phyloP scores from a whole-genome alignment of 2,329 filamentous ascomycete species.

The Polychaeton citri region DNA sequence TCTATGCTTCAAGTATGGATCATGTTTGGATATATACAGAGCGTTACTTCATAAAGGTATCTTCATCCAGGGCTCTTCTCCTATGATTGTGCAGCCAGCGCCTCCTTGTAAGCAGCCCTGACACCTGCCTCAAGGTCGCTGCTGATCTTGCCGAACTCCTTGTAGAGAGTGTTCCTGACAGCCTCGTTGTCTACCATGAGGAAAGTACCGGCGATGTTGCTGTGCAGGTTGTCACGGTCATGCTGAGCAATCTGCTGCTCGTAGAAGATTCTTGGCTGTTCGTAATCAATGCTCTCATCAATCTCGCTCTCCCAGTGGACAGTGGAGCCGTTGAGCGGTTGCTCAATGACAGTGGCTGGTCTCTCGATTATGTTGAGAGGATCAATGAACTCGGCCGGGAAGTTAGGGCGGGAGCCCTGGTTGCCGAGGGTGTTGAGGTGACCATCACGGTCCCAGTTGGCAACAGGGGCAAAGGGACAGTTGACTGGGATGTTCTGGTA shows the following conservation, averaged over 20 bases:
- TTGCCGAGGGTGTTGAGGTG: slow-evolving; percentile 8
- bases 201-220: slow-evolving; percentile 17
- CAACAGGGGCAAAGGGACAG: slow-evolving; percentile 9
- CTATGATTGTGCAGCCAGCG: background rate
- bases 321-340: slow-evolving; percentile 7
- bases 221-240: slow-evolving; percentile 14
- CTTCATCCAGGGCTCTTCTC: no score
- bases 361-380: slow-evolving; percentile 13
- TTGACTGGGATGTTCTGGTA: slow-evolving; percentile 32
- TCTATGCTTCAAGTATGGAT: no score
- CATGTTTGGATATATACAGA: no score
- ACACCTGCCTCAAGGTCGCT: slow-evolving; percentile 2
- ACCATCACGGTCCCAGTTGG: slow-evolving; percentile 20
- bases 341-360: slow-evolving; percentile 10
- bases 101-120: slow-evolving; percentile 4
- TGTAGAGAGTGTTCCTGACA: slow-evolving; percentile 11
- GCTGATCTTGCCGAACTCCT: slow-evolving; percentile 11
- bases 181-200: slow-evolving; percentile 14
- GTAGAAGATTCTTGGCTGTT: slow-evolving; percentile 17
- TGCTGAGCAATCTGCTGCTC: slow-evolving; percentile 5
- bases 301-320: slow-evolving; percentile 13
- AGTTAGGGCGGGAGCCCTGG: slow-evolving; percentile 24
- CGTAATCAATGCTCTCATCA: slow-evolving; percentile 15
- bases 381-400: slow-evolving; percentile 14
- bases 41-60: no score